phyloP scores from a whole-genome alignment of 1,284 basidiomycete species.

The Schizophyllum commune region DNA sequence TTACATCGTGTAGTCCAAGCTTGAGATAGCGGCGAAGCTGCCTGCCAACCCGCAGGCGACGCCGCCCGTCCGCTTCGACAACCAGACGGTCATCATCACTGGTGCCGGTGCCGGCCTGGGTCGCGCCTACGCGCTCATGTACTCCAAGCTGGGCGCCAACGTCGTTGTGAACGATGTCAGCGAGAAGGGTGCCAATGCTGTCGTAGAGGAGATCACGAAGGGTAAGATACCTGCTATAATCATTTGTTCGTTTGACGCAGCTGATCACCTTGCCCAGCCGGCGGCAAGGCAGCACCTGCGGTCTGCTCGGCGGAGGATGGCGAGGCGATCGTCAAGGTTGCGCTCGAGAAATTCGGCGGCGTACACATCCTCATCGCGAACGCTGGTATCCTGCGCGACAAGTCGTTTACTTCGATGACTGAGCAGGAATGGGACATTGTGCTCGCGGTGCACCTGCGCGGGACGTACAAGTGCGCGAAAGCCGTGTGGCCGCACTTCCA shows the following conservation, averaged over 20 bases:
- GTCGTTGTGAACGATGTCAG: constrained; percentile 96
- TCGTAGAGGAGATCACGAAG: constrained; percentile 83
- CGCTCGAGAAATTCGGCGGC: constrained; percentile 81
- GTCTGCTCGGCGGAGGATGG: constrained; percentile 91
- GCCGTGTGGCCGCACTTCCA: constrained; percentile 97
- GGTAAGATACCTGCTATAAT: constrained; percentile 32
- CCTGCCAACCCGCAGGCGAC: constrained; percentile 70
- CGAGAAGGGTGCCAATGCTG: constrained; percentile 75
- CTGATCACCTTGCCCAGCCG: constrained; percentile 33
- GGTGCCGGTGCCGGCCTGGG: constrained; percentile 93
- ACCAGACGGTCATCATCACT: constrained; percentile 90
- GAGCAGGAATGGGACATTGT: constrained; percentile 95
- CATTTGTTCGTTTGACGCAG: neutral
- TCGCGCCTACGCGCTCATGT: constrained; percentile 88
- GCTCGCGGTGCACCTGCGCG: constrained; percentile 77
- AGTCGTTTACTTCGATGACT: constrained; percentile 85
- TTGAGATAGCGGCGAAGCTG: constrained; percentile 61
- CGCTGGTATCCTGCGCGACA: constrained; percentile 90
- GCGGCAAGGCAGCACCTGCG: constrained; percentile 82
- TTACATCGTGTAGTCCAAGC: constrained; percentile 40
- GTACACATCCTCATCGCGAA: constrained; percentile 92
- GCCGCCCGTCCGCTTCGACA: constrained; percentile 75
- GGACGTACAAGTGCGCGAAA: constrained; percentile 65
- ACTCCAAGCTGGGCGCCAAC: constrained; percentile 86
- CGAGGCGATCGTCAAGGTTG: constrained; percentile 83